Conservation (phyloP, 805 yeast genomes). For the Sugiyamaella mastotermitis region DNA sequence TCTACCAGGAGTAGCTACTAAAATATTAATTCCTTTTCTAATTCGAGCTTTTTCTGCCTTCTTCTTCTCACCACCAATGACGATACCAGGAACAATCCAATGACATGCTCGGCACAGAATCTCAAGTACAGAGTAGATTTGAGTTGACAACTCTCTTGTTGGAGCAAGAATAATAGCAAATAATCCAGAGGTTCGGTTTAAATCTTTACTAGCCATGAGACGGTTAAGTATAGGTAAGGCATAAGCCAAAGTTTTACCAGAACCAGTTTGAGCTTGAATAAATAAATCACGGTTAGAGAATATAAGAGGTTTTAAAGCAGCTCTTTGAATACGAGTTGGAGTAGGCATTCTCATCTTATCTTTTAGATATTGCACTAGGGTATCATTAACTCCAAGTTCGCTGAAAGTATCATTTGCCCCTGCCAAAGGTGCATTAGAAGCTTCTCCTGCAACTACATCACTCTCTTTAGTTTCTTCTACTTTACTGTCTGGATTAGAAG, state of each 20-base stretch:
- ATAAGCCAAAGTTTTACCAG: constrained; percentile 92
- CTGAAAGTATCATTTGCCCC: constrained; percentile 58
- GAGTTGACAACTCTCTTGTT: constrained; percentile 90
- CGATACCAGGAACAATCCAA: constrained; percentile 89
- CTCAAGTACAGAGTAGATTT: constrained; percentile 77
- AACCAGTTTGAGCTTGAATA: constrained; percentile 96
- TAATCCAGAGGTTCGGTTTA: constrained; percentile 66
- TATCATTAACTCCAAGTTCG: constrained; percentile 61
- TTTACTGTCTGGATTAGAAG: constrained; percentile 47
- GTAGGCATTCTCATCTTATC: constrained; percentile 41
- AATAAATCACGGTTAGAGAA: constrained; percentile 57
- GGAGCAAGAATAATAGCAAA: constrained; percentile 89
- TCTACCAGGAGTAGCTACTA: constrained; percentile 98
- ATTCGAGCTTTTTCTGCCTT: constrained; percentile 94
- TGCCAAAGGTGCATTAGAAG: constrained; percentile 83
- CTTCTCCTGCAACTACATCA: constrained; percentile 29
- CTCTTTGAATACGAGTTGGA: constrained; percentile 85
- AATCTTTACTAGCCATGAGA: constrained; percentile 48
- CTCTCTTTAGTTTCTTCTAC: constrained; percentile 36
- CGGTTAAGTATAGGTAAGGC: constrained; percentile 74
- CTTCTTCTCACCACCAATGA: constrained; percentile 97
- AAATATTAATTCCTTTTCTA: constrained; percentile 89
- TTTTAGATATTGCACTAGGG: constrained; percentile 47
- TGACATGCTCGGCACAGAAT: constrained; percentile 60
- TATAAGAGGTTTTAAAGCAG: constrained; percentile 62